Conservation (phyloP, 164 flowering plant species). For the Dillenia suffruticosa region DNA sequence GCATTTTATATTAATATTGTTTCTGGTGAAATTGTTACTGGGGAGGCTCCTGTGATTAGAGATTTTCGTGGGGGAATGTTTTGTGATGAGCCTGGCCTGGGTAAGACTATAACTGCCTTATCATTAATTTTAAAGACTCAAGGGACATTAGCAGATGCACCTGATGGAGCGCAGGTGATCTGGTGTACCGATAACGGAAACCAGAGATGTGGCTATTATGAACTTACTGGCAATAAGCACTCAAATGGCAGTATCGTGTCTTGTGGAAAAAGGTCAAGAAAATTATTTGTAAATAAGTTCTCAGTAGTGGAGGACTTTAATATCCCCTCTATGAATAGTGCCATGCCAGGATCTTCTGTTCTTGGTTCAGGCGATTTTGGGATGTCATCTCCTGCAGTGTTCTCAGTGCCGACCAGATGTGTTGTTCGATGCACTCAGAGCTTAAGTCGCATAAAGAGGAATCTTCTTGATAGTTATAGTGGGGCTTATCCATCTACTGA, state of each 20-base stretch:
- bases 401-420: constrained; percentile 18
- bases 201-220: constrained; percentile 85
- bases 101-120: constrained; percentile 90
- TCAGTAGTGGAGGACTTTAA: constrained; percentile 18
- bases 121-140: constrained; percentile 90
- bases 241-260: constrained; percentile 15
- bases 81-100: constrained; percentile 98
- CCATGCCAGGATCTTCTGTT: constrained; percentile 19
- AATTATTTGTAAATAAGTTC: constrained; percentile 23
- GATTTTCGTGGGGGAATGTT: constrained; percentile 97
- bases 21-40: constrained; percentile 72
- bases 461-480: constrained; percentile 47
- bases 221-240: constrained; percentile 33
- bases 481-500: constrained; percentile 17
- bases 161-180: constrained; percentile 55
- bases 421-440: constrained; percentile 35
- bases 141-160: constrained; percentile 79
- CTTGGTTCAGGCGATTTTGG: constrained; percentile 20
- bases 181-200: constrained; percentile 69
- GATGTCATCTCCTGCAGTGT: constrained; percentile 14
- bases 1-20: constrained; percentile 52
- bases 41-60: constrained; percentile 51
- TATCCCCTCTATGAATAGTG: constrained; percentile 24
- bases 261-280: constrained; percentile 30
- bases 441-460: constrained; percentile 48